Evolutionary conservation across 1,284 basidiomycete species (phyloP).

Genomic region (Apiotrichum gamsii): DNA sequence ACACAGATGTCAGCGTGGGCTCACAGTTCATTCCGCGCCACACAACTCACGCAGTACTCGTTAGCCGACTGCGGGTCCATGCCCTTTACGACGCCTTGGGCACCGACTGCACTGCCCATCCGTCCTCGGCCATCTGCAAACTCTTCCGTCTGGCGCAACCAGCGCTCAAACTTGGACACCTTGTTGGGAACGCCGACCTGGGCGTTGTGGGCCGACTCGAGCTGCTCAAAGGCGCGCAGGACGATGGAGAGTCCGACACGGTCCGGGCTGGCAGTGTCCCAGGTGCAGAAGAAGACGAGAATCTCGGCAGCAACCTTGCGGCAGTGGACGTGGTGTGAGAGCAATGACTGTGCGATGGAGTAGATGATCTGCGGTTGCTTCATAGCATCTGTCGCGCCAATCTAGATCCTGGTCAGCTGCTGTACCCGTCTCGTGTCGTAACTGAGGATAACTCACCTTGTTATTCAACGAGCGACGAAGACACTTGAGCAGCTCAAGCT

Average conservation of each 20-base stretch:
- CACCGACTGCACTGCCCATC: slow-evolving; percentile 93
- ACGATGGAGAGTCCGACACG: slow-evolving; percentile 50
- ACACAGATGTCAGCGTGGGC: neutral
- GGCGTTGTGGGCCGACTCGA: slow-evolving; percentile 36
- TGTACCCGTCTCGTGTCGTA: no score
- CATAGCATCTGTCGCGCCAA: slow-evolving; percentile 70
- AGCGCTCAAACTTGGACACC: slow-evolving; percentile 68
- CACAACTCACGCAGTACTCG: slow-evolving; percentile 41
- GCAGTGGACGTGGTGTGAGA: slow-evolving; percentile 72
- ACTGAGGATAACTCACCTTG: slow-evolving; percentile 59
- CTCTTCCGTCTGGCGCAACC: slow-evolving; percentile 78
- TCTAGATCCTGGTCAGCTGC: no score
- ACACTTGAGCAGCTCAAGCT: slow-evolving; percentile 86
- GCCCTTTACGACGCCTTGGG: slow-evolving; percentile 74
- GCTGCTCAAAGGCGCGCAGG: slow-evolving; percentile 49
- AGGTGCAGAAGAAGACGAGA: slow-evolving; percentile 51
- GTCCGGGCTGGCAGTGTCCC: slow-evolving; percentile 37
- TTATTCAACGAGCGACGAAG: slow-evolving; percentile 77
- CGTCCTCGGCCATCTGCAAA: slow-evolving; percentile 78
- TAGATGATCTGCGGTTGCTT: slow-evolving; percentile 70
- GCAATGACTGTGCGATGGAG: slow-evolving; percentile 76
- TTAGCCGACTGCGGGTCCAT: slow-evolving; percentile 24
- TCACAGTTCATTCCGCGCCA: no score
- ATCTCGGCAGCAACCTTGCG: slow-evolving; percentile 77
- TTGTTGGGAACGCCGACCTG: slow-evolving; percentile 52